These are phyloP conservation scores for Talaromyces sp. DNA, from an alignment of 2,329 filamentous ascomycete genomes.

Conservation along the genomic window DNA sequence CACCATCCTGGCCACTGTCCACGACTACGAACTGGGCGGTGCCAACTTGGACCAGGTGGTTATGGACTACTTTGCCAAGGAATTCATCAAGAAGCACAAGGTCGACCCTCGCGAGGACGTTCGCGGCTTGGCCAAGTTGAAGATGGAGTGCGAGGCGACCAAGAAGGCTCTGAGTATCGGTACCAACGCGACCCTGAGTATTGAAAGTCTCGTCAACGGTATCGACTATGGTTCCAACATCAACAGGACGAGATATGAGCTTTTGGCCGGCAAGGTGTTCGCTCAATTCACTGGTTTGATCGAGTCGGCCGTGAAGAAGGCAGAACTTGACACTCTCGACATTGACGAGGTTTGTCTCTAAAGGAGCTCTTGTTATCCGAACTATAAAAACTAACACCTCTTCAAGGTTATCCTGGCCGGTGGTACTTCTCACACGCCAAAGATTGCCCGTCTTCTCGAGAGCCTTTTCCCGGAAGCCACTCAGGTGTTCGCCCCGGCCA, in stretches of 20 bases:
- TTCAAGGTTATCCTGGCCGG: conserved; percentile 76
- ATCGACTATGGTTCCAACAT: conserved; percentile 87
- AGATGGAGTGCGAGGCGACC: conserved; percentile 80
- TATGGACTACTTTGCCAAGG: conserved; percentile 95
- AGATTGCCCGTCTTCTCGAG: conserved; percentile 76
- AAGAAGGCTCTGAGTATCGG: conserved; percentile 90
- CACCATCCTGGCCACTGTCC: conserved; percentile 84
- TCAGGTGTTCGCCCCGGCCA: conserved; percentile 74
- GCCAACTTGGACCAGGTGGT: conserved; percentile 81
- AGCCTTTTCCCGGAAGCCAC: conserved; percentile 77
- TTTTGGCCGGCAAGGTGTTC: conserved; percentile 79
- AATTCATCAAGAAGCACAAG: conserved; percentile 96
- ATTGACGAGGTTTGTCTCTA: conserved; percentile 61
- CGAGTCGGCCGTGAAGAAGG: conserved; percentile 82
- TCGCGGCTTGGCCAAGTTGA: conserved; percentile 82
- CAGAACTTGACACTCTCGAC: conserved; percentile 83
- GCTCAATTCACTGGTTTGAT: conserved; percentile 81
- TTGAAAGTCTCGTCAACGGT: conserved; percentile 84
- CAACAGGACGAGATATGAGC: conserved; percentile 90
- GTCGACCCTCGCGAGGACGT: conserved; percentile 77
- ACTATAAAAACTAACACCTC: conserved; percentile 2
- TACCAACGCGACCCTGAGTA: conserved; percentile 81
- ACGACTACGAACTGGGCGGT: conserved; percentile 93
- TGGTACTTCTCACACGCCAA: conserved; percentile 87
- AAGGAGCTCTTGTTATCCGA: background rate